phyloP scores from a whole-genome alignment of 192 early-diverging fungal species.

The Entomortierella chlamydospora region DNA sequence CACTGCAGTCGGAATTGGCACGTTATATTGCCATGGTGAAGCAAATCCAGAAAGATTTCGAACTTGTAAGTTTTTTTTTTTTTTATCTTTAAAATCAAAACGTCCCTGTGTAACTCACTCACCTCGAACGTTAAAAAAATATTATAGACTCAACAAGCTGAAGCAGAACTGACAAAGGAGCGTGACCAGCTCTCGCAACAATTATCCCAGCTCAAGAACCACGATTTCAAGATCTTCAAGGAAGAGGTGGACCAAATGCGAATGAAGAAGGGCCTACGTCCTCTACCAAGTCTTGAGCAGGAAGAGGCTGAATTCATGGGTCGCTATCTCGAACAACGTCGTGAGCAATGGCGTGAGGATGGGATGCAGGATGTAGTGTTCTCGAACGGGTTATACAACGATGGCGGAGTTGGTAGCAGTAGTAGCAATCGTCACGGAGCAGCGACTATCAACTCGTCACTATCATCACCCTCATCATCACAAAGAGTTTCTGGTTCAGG shows the following conservation, averaged over 20 bases:
- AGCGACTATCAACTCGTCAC: neutral
- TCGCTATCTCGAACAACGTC: conserved; percentile 38
- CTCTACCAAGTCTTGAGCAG: conserved; percentile 35
- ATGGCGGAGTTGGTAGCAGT: neutral
- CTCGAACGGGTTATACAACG: neutral
- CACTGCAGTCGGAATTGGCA: conserved; percentile 29
- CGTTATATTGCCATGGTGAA: conserved; percentile 44
- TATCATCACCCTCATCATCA: neutral
- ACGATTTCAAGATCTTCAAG: conserved; percentile 40
- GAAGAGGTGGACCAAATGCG: conserved; percentile 45
- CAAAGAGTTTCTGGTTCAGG: neutral
- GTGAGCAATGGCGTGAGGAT: conserved; percentile 44
- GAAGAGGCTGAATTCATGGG: conserved; percentile 47
- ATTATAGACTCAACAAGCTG: conserved; percentile 39
- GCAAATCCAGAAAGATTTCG: conserved; percentile 45
- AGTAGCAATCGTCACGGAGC: neutral
- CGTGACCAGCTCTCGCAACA: conserved; percentile 48
- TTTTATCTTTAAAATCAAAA: too few species aligned
- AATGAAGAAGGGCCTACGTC: conserved; percentile 20
- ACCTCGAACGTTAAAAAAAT: neutral
- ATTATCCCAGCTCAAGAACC: conserved; percentile 21
- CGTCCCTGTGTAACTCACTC: neutral
- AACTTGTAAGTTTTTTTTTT: conserved; percentile 37
- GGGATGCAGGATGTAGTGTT: conserved; percentile 1
- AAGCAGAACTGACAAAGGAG: conserved; percentile 28